These are phyloP conservation scores for Cyclotella sp. DNA, from an alignment of 108 stramenopile genomes.

Conservation along the genomic window DNA sequence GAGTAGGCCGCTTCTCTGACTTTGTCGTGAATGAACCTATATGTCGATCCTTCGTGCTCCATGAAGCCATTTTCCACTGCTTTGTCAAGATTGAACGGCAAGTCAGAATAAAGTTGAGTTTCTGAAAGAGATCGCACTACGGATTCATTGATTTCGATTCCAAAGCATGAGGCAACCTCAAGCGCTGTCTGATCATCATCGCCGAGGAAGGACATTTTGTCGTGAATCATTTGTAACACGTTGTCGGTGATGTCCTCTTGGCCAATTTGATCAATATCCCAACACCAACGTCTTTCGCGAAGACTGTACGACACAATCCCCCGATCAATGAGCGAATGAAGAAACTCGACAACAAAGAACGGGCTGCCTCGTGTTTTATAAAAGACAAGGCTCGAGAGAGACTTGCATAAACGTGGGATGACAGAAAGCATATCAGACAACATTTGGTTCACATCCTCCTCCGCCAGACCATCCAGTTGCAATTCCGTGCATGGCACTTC, in stretches of 20 bases:
- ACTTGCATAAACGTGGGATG: conserved; percentile 13
- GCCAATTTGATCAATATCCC: conserved; percentile 45
- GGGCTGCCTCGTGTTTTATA: conserved; percentile 71
- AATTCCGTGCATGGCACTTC: conserved; percentile 13
- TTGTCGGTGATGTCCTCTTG: conserved; percentile 54
- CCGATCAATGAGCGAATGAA: conserved; percentile 45
- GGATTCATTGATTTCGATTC: conserved; percentile 3
- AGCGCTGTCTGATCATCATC: conserved; percentile 23
- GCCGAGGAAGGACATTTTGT: conserved; percentile 42
- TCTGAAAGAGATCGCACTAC: background rate
- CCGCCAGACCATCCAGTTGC: conserved; percentile 28
- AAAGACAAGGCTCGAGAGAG: conserved; percentile 53
- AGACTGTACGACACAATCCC: conserved; percentile 51
- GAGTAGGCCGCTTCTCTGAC: background rate
- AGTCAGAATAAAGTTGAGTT: background rate
- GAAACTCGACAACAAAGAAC: conserved; percentile 62
- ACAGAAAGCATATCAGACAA: conserved; percentile 39
- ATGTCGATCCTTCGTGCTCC: conserved; percentile 6
- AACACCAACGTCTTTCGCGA: conserved; percentile 53
- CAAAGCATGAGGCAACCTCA: conserved; percentile 58
- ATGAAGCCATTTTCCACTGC: conserved; percentile 22
- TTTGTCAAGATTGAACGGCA: background rate
- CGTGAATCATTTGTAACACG: conserved; percentile 54
- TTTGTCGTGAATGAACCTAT: conserved; percentile 13
- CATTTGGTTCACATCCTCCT: conserved; percentile 38